Base-by-base conservation (phyloP, 2,329 filamentous ascomycete species). In the Teratosphaeria gauchensis region DNA sequence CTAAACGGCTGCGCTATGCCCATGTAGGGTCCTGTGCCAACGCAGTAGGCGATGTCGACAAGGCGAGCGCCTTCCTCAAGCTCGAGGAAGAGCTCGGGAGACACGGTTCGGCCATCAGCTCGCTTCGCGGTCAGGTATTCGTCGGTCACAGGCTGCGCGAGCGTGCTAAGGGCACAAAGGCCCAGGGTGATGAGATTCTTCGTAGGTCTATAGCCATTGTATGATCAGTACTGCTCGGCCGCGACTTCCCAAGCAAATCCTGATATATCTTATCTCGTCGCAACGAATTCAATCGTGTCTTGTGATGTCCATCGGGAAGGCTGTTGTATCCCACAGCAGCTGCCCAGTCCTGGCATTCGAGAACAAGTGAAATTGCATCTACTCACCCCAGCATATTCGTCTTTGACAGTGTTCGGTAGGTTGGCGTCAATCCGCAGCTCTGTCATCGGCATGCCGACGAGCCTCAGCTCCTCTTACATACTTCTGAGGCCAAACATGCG, bases 41-140 rank as follows among this genome's bases (percentile, higher is more conserved):
- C 89, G 73, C 94, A 99, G 75, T 97, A 97, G 54, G 90, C 80
- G 60, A 97, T 94, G 72, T 99, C 94, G 62, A 96, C 92, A 30
- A 97, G 82, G 57, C 92, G 86, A n/a, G 92, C 84, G 58, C 92
- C 79, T 68, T 95, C 89, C 74, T 96, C 91, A 14, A 99, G 84
- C 19, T 89, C 86, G 59, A 82, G 77, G 75, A 95, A 97, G 61
- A 96, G 80, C 28, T 78, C 68, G 31, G 75, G 69, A 4, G 88
- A 85, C 58, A 94, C 19, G 7, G n/a, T 16, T 3, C 42, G 42
- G 16, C 42, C 42, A 48, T 48, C 42, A 48, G 42, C 42, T 8
- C 42, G 42, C 42, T 48, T 48, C 19, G 16, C 42, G n/a, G 19
- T n/a, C 9, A 48, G 42, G 11, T 19, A 19, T 21, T 48, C 42